Conservation (phyloP, 2,329 filamentous ascomycete species). For the Coniochaeta ligniaria region DNA sequence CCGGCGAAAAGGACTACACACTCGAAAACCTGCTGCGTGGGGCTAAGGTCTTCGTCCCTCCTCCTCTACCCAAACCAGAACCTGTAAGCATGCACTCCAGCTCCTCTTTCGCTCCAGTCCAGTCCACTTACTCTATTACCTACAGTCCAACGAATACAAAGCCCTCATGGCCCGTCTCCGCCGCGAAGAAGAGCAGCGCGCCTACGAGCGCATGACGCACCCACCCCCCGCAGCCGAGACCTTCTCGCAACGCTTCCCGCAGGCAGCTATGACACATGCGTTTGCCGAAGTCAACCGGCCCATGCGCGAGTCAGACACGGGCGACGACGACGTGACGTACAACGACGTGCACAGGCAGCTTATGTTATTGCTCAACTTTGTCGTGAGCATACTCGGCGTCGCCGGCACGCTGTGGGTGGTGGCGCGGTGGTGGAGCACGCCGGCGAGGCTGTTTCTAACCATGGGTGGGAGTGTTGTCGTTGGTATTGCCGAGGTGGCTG, state of each 20-base stretch:
- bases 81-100: slow-evolving; percentile 46
- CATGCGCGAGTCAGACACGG: slow-evolving; percentile 34
- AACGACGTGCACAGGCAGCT: slow-evolving; percentile 74
- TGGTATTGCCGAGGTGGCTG: slow-evolving; percentile 67
- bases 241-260: slow-evolving; percentile 52
- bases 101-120: background rate
- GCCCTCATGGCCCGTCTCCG: slow-evolving; percentile 81
- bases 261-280: slow-evolving; percentile 24
- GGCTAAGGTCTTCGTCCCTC: slow-evolving; percentile 66
- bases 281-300: slow-evolving; percentile 49
- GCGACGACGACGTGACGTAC: slow-evolving; percentile 57
- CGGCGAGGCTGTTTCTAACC: slow-evolving; percentile 62
- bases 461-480: slow-evolving; percentile 64
- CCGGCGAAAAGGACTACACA: slow-evolving; percentile 28
- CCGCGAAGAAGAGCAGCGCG: slow-evolving; percentile 70
- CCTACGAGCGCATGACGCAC: slow-evolving; percentile 75
- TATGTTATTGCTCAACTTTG: slow-evolving; percentile 80
- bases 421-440: slow-evolving; percentile 68
- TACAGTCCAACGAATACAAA: slow-evolving; percentile 72
- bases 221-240: slow-evolving; percentile 47
- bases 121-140: slow-evolving; percentile 4
- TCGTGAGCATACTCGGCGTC: slow-evolving; percentile 77
- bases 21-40: slow-evolving; percentile 68
- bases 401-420: slow-evolving; percentile 72
- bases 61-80: slow-evolving; percentile 71